Conservation (phyloP, 176 grass and related monocot species). For the Saccharum spontaneum region DNA sequence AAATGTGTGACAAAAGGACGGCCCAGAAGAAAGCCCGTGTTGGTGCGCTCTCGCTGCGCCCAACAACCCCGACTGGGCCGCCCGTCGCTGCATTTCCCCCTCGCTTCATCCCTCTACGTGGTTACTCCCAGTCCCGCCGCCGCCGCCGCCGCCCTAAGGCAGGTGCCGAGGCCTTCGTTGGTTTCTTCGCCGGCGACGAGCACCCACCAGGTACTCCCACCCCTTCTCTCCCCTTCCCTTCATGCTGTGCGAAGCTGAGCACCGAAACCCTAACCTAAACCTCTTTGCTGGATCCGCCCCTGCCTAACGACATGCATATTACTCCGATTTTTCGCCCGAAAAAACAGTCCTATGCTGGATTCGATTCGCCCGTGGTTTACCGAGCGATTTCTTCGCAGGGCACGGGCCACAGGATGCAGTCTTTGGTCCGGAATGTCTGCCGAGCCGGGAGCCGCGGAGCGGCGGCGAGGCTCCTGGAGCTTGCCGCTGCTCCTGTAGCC, state of each 20-base stretch:
- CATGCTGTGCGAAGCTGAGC: neutral
- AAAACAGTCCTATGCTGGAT: neutral
- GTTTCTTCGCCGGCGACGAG: neutral
- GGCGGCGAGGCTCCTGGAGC: constrained; percentile 13
- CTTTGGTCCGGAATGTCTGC: constrained; percentile 29
- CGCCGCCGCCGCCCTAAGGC: neutral
- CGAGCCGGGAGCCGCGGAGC: neutral
- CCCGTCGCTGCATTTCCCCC: neutral
- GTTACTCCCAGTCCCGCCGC: neutral
- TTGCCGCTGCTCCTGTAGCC: neutral
- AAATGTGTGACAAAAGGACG: neutral
- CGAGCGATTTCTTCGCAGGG: neutral
- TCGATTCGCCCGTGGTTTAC: neutral
- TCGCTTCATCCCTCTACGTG: too few relatives aligned
- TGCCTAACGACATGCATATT: too few relatives aligned
- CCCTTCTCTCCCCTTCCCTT: neutral
- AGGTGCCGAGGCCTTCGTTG: neutral
- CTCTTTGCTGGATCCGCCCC: neutral
- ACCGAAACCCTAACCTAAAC: neutral
- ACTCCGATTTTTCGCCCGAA: neutral
- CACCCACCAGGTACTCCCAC: neutral
- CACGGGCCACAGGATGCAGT: constrained; percentile 10
- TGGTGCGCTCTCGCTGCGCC: too few relatives aligned
- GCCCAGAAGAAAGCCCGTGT: neutral
- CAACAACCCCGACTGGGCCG: neutral